Evolutionary conservation across 192 early-diverging fungal genomes (phyloP), one percentile per base, ranked within the genome.

Genomic region (Gigaspora rosea): DNA sequence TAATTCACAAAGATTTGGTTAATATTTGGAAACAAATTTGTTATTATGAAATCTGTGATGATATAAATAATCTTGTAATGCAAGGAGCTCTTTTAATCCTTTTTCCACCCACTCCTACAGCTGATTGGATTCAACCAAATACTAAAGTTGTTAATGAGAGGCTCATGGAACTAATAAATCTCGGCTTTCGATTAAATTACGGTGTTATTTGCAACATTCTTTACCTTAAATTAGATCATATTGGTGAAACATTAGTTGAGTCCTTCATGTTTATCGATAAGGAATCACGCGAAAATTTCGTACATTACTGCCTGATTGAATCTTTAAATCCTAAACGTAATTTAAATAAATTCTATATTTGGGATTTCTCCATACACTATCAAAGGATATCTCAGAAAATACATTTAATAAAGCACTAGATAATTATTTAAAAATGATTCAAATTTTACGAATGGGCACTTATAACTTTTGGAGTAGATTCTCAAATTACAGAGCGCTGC

Each of bases 61-160:
- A 72, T 35, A 54, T 72, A 10, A 72, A 72, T 41, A 50, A 72
- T 12, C 16, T 72, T 8, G 71, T 72, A 16, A 72, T 72, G 71
- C 71, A 72, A 56, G 71, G 71, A 12, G 50, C 71, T 35, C 8
- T 56, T 10, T 27, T 72, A 6, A 72, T 56, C 18, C 35, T 72
- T 8, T 72, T 57, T 36, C 71, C 71, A 11, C 71, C 71, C 1
- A 56, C 20, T 22, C 71, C 71, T 32, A 35, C 12, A 1, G 10
- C 50, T 11, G 32, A 72, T 72, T 72, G 51, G 51, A 27, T 13
- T 15, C 51, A 72, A 72, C 52, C 71, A 32, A 22, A 57, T 72
- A 20, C 18, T 9, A 41, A 52, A 27, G 15, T 22, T 8, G 71
- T 72, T 27, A 20, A 35, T 8, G 48, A 49, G 3, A 13, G 54